Base-by-base conservation (phyloP, 108 stramenopile genomes). In the Chaetoceros muelleri region DNA sequence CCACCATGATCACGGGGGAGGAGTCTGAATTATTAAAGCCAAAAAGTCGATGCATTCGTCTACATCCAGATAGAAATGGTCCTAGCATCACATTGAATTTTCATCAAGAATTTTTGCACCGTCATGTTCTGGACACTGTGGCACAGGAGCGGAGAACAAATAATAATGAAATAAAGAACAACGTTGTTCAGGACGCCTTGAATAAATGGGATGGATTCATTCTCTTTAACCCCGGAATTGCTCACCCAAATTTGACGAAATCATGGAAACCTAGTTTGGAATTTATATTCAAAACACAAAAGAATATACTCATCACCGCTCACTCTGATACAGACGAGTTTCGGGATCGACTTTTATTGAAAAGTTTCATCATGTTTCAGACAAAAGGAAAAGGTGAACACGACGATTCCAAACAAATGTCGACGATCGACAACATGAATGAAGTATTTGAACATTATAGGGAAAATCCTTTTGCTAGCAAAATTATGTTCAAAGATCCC, bases 201-300 rank as follows among this genome's bases (percentile, higher is more conserved):
- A 40, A 57, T 23, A 21, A 10, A 18, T 85, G 81, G 73, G 69
- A 89, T 48, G 71, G 63, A 2, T 87, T 71, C 44, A 59, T 84
- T 19, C 72, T 91, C 7, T 83, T 91, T 69, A 94, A 94, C 71
- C 93, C 93, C 19, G 89, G 93, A 17, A 65, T 91, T 21, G 90
- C 79, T 1, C 93, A 94, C 65, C 78, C 77, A 28, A 77, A 91
- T 62, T 70, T 94, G 8, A 50, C 54, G 25, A 58, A 81, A 23
- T 67, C 60, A 7, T 94, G 93, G 93, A 26, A 48, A 18, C 72
- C 76, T 19, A 86, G 89, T 16, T 29, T 91, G 45, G 57, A 81
- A 31, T 53, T 60, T 26, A 46, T 94, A 0, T 52, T 61, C 19
- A 7, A 55, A 31, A 65, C 66, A 28, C 49, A 25, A 5, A 65